Base-by-base conservation (phyloP, 1,284 basidiomycete species). In the Cryptococcus sp. region DNA sequence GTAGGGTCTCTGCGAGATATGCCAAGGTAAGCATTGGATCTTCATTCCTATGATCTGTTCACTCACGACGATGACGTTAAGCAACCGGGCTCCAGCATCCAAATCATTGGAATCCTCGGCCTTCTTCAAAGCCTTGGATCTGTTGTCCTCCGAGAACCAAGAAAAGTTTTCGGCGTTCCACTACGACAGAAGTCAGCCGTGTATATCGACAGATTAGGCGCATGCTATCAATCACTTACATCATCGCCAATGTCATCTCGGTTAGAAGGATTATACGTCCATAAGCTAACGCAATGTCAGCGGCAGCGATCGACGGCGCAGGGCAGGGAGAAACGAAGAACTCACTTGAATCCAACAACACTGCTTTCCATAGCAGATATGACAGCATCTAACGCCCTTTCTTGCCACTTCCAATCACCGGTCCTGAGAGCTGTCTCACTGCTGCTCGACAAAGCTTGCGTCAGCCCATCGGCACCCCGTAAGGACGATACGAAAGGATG, bases 81-180 rank as follows among this genome's bases (percentile, higher is more conserved):
- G 80, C 48, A 93, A 86, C 7, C 94, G 82, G 0, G 83, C 90
- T 3, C 93, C 93, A 38, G 87, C 85, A 73, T 96, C 93, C 22
- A 93, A 81, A 48, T 73, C 22, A 3, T 85, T 82, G 11, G 80
- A 80, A 68, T 89, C 87, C 13, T 83, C 56, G 11, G 57, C 62
- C 53, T 60, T 59, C 51, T 52, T 61, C 39, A 67, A 81, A 78
- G 64, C 82, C 19, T 55, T 57, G 23, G 51, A 60, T 15, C 70
- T 60, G 46, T 64, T 70, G 38, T 68, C 78, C 46, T 83, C 80
- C 61, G 88, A 89, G 81, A 91, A 95, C 88, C 91, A 95, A 3
- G 91, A 92, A 75, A 96, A 95, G 78, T 93, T 93, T 77, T 98
- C 94, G 47, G 88, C 90, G 72, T 96, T 97, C 95, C 95, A 98